phyloP scores from a whole-genome alignment of 2,329 filamentous ascomycete species.

The Aspergillus cejpii region DNA sequence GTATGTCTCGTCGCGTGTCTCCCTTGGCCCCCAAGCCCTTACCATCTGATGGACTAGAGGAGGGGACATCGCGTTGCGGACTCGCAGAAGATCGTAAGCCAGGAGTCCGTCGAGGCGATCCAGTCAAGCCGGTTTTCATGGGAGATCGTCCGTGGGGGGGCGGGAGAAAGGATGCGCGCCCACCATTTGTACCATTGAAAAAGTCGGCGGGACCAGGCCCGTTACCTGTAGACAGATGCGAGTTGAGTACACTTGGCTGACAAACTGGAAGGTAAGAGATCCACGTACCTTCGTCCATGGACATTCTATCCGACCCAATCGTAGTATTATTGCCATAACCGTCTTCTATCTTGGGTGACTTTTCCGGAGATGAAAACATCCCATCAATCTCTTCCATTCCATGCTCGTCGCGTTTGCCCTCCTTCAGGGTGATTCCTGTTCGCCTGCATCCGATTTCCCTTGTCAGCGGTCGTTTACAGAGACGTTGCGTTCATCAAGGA shows the following conservation, averaged over 20 bases:
- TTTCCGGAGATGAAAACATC: conserved; percentile 82
- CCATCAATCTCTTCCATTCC: conserved; percentile 82
- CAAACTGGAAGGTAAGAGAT: not conserved
- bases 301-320: conserved; percentile 55
- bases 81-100: conserved; percentile 40
- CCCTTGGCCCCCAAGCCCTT: conserved; percentile 21
- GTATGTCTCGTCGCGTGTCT: conserved; percentile 25
- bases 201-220: conserved; percentile 40
- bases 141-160: conserved; percentile 42
- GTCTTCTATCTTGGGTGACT: conserved; percentile 42
- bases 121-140: conserved; percentile 39
- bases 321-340: conserved; percentile 37
- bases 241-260: not conserved
- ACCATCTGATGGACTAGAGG: conserved; percentile 37
- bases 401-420: conserved; percentile 80
- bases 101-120: conserved; percentile 40
- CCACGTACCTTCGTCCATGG: conserved; percentile 54
- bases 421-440: conserved; percentile 76
- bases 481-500: conserved; percentile 2
- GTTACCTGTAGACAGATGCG: conserved; percentile 27
- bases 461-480: not conserved
- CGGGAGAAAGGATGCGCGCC: conserved; percentile 33
- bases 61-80: conserved; percentile 27
- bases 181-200: conserved; percentile 30
- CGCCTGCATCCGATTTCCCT: conserved; percentile 53